phyloP scores from a whole-genome alignment of 257 asterid species.

The Capsicum chinense region DNA sequence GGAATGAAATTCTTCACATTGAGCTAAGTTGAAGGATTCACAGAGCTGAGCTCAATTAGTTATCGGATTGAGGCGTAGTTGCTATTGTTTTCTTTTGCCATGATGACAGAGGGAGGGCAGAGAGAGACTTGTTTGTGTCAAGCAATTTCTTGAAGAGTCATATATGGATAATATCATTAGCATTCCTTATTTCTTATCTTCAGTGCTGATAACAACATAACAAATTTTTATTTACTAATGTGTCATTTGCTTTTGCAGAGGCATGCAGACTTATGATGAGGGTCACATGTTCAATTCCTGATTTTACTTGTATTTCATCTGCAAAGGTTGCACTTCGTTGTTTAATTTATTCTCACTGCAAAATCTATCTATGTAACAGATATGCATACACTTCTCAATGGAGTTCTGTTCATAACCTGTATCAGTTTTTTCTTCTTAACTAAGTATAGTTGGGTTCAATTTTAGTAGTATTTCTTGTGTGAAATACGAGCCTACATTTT shows the following conservation, averaged over 20 bases:
- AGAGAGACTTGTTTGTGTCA: neutral
- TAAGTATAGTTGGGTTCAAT: neutral
- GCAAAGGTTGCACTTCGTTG: slow-evolving; percentile 67
- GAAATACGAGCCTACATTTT: neutral
- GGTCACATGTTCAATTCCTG: slow-evolving; percentile 91
- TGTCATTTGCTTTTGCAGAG: slow-evolving; percentile 54
- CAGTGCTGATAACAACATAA: neutral
- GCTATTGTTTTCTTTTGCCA: neutral
- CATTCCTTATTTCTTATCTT: neutral
- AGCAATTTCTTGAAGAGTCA: neutral
- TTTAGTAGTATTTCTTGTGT: slow-evolving; percentile 2
- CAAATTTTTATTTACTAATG: neutral
- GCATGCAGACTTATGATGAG: slow-evolving; percentile 89
- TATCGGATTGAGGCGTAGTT: neutral
- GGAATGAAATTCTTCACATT: slow-evolving; percentile 12
- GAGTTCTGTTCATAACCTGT: neutral
- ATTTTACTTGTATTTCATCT: slow-evolving; percentile 85
- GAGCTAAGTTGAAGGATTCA: slow-evolving; percentile 9
- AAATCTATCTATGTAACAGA: neutral
- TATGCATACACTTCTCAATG: neutral
- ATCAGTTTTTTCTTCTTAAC: neutral
- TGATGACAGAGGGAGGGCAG: neutral
- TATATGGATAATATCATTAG: neutral
- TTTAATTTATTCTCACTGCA: slow-evolving; percentile 17
- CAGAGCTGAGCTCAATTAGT: slow-evolving; percentile 2